Percentiles rank a stretch among this genome's conserved stretches.
phyloP scores from a whole-genome alignment of 768 basidiomycete genomes.

The Auricularia heimuer region DNA sequence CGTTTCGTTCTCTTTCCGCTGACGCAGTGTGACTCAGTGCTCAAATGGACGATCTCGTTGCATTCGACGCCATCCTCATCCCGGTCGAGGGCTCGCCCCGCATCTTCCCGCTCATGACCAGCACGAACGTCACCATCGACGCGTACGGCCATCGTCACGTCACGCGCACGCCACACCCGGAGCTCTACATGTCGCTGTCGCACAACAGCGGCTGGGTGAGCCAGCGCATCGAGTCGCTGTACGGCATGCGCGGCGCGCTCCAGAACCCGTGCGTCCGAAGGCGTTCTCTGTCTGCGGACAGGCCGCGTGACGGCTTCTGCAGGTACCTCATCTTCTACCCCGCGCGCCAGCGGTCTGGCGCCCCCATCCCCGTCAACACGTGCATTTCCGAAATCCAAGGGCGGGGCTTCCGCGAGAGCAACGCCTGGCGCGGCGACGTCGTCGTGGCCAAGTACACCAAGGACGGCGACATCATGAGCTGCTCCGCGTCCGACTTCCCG shows the following conservation, averaged over 20 bases:
- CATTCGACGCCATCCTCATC: constrained; percentile 67
- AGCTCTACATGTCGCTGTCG: constrained; percentile 62
- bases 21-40: background rate
- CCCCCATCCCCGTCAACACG: constrained; percentile 75
- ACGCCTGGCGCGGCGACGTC: constrained; percentile 74
- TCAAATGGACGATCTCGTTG: constrained; percentile 51
- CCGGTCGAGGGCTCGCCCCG: constrained; percentile 69
- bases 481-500: constrained; percentile 78
- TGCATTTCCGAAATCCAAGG: constrained; percentile 68
- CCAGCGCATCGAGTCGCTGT: background rate
- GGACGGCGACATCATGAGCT: constrained; percentile 50
- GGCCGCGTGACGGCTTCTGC: background rate
- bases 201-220: constrained; percentile 46
- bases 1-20: background rate
- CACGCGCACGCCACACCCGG: constrained; percentile 68
- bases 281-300: background rate
- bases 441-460: constrained; percentile 61
- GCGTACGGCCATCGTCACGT: constrained; percentile 10
- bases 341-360: constrained; percentile 62
- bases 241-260: constrained; percentile 69
- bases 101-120: constrained; percentile 69
- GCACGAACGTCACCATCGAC: constrained; percentile 27
- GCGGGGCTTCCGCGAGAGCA: constrained; percentile 43
- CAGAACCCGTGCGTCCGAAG: constrained; percentile 35
- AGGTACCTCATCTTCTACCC: constrained; percentile 73